Percentiles rank a stretch among this genome's conserved stretches.
Evolutionary conservation across 1,284 basidiomycete species (phyloP).

Genomic region (Amylostereum chailletii): DNA sequence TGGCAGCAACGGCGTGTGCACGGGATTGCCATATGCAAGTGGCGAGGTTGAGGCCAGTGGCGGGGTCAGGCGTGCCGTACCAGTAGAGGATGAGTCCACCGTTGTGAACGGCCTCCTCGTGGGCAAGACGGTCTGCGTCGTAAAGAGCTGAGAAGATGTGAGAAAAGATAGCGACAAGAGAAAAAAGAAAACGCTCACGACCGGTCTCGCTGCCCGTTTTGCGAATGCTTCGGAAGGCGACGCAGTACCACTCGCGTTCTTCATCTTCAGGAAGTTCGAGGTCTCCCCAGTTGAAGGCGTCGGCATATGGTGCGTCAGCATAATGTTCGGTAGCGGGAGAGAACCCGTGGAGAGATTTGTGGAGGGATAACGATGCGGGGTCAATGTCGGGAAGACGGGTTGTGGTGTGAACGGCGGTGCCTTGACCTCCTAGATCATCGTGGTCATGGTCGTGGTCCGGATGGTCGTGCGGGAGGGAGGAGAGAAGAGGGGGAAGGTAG

Average conservation of each 20-base stretch:
- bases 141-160: conserved; percentile 54
- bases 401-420: conserved; percentile 46
- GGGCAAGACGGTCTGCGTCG: conserved; percentile 76
- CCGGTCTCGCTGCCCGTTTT: conserved; percentile 59
- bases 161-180: conserved; percentile 4
- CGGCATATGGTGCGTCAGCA: conserved; percentile 51
- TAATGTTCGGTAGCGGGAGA: conserved; percentile 55
- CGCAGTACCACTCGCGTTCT: conserved; percentile 84
- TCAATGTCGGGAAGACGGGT: conserved; percentile 79
- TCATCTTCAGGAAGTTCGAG: conserved; percentile 57
- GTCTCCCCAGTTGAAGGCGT: conserved; percentile 85
- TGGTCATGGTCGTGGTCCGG: conserved; percentile 10
- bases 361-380: conserved; percentile 73
- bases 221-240: conserved; percentile 79
- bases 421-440: conserved; percentile 17
- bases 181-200: conserved; percentile 35
- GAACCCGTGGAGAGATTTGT: conserved; percentile 78
- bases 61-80: conserved; percentile 78
- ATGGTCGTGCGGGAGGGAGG: conserved; percentile 46
- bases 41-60: conserved; percentile 78
- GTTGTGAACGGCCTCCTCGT: conserved; percentile 83
- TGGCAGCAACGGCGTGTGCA: conserved; percentile 73
- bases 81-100: conserved; percentile 86
- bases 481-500: conserved; percentile 75
- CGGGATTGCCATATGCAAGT: conserved; percentile 95